phyloP scores from a whole-genome alignment of 768 basidiomycete species.

The Suillus occidentalis region DNA sequence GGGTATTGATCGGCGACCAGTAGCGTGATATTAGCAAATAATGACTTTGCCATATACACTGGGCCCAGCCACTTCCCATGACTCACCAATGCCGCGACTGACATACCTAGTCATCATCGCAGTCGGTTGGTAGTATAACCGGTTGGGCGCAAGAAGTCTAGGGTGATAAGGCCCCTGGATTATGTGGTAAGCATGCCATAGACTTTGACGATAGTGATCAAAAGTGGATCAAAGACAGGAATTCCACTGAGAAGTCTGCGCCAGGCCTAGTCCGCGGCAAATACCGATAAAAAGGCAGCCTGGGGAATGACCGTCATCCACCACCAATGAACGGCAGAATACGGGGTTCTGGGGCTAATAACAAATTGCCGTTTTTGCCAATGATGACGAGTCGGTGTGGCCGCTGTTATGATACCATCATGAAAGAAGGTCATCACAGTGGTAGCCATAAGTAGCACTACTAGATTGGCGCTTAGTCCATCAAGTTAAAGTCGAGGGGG shows the following conservation, averaged over 20 bases:
- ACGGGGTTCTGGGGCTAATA: neutral
- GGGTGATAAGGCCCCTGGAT: neutral
- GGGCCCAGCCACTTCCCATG: neutral
- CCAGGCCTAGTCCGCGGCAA: neutral
- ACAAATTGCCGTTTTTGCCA: neutral
- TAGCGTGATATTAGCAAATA: neutral
- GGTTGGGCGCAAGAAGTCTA: neutral
- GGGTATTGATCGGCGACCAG: neutral
- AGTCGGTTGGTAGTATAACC: neutral
- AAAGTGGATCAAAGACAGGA: neutral
- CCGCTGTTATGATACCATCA: neutral
- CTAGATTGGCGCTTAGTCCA: neutral
- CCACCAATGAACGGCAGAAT: neutral
- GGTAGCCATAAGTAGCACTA: neutral
- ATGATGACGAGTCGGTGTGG: neutral
- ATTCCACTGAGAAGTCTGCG: neutral
- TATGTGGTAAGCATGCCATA: neutral
- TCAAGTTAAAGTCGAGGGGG: neutral
- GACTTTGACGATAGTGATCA: neutral
- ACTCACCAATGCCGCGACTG: neutral
- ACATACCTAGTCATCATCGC: neutral
- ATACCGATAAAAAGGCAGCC: neutral
- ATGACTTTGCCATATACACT: neutral
- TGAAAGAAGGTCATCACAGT: neutral
- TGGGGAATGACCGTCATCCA: neutral